Percentiles rank a stretch among this genome's conserved stretches.
phyloP scores from a whole-genome alignment of 78 protist species.

The Dictyostelium discoideum region dicty_2.7 NC_007090.3:50501-51000 shows the following conservation, averaged over 20 bases:
- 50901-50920: too few species aligned
- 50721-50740: background rate
- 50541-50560: background rate
- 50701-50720: too few species aligned
- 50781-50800: background rate
- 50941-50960: background rate
- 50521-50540: conserved; percentile 12
- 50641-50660: background rate
- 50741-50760: too few species aligned
- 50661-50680: background rate
- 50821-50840: background rate
- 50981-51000: background rate
- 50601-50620: background rate
- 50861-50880: background rate
- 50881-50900: too few species aligned
- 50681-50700: too few species aligned
- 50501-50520: conserved; percentile 12
- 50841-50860: background rate
- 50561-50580: background rate
- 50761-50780: background rate
- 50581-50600: background rate
- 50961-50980: background rate
- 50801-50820: background rate
- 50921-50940: background rate
- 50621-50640: background rate